A percentile compares a stretch with the other conserved stretches of the same genome.
Conservation (phyloP, 495 filamentous ascomycete genomes). For the Friedmanniomyces endolithicus region DNA sequence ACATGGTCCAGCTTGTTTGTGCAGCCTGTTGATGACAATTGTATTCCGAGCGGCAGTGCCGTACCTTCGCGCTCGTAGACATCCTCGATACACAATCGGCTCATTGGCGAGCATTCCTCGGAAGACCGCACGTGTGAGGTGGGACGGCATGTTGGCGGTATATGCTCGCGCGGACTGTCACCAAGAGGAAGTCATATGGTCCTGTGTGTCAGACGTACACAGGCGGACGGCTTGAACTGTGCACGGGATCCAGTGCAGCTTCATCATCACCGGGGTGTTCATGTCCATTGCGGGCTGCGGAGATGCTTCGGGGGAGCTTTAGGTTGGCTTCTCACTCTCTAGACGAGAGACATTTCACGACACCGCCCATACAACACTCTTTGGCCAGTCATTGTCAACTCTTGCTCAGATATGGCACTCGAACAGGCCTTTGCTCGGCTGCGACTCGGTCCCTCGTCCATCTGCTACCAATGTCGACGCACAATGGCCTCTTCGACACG, state of each 20-base stretch:
- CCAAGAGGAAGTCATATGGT: not conserved
- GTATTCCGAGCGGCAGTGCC: not conserved
- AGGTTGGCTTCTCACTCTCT: not conserved
- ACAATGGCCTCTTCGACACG: constrained; percentile 6
- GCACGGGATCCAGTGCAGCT: too few relatives aligned
- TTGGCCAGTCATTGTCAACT: not conserved
- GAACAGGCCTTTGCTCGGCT: constrained; percentile 10
- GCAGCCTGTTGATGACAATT: not conserved
- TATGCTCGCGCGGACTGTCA: not conserved
- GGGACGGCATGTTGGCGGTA: constrained; percentile 55
- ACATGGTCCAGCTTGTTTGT: constrained; percentile 10
- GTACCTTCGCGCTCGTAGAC: constrained; percentile 25
- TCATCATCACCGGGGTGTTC: not conserved
- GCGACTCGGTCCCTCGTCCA: not conserved
- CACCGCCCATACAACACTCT: not conserved
- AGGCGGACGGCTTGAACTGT: too few relatives aligned
- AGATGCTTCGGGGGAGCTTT: not conserved
- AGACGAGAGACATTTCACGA: not conserved
- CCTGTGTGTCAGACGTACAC: not conserved
- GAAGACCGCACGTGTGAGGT: constrained; percentile 64
- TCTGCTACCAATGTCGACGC: constrained; percentile 16
- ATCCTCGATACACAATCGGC: constrained; percentile 36
- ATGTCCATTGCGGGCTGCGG: not conserved
- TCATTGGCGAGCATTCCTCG: constrained; percentile 55
- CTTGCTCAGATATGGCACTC: constrained; percentile 9